A percentile compares a stretch with the other conserved stretches of the same genome.
These are phyloP conservation scores for Paraphaeosphaeria minitans DNA, from an alignment of 2,329 filamentous ascomycete species.

Conservation along the genomic window DNA sequence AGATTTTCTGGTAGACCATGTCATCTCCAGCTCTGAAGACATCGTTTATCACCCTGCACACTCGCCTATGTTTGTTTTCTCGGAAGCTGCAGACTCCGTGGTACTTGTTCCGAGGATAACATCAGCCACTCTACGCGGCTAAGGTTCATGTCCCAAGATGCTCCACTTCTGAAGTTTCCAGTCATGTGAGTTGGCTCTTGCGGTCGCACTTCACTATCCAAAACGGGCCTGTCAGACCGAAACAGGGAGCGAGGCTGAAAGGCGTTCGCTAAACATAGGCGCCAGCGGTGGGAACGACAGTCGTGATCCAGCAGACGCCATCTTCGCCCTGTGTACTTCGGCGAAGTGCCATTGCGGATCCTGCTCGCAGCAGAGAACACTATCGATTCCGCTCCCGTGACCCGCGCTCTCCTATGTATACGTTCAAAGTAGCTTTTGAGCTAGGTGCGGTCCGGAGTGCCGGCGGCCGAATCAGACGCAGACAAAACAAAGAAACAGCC, in stretches of 20 bases:
- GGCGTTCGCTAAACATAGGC: conserved; percentile 4
- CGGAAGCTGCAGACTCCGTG: background rate
- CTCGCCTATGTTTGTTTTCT: background rate
- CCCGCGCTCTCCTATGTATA: background rate
- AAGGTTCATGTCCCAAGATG: background rate
- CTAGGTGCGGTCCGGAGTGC: background rate
- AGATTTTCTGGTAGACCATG: background rate
- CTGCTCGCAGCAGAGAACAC: background rate
- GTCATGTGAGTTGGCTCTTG: background rate
- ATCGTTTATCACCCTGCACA: background rate
- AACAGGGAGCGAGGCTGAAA: conserved; percentile 3
- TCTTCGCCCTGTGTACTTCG: background rate
- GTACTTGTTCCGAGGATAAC: background rate
- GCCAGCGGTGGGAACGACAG: background rate
- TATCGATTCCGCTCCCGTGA: conserved; percentile 2
- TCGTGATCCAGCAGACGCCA: background rate
- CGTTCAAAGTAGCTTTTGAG: background rate
- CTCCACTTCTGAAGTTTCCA: background rate
- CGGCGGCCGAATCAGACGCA: background rate
- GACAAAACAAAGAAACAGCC: conserved; percentile 7
- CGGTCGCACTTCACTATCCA: background rate
- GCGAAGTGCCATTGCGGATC: background rate
- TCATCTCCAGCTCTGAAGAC: background rate
- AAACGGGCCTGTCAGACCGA: background rate
- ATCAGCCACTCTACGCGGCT: background rate